phyloP scores from a whole-genome alignment of 1,139 yeast species.

The Kluyveromyces marxianus region DNA sequence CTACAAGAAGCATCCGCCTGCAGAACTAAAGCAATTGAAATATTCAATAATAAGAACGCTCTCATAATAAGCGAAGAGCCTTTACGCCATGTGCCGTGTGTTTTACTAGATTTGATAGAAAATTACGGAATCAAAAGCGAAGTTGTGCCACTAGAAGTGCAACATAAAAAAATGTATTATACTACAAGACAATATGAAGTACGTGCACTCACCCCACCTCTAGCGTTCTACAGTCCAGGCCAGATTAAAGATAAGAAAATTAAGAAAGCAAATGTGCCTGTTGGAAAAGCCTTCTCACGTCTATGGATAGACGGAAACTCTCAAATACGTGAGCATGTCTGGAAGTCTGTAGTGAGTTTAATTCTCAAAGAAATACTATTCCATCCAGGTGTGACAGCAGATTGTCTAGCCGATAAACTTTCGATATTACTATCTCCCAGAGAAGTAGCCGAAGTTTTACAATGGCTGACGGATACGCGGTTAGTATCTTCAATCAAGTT shows the following conservation, averaged over 20 bases:
- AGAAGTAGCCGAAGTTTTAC: constrained; percentile 46
- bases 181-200: constrained; percentile 28
- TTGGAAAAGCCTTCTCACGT: constrained; percentile 55
- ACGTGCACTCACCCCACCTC: constrained; percentile 26
- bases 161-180: constrained; percentile 22
- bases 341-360: constrained; percentile 50
- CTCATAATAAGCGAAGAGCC: constrained; percentile 25
- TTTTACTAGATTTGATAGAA: constrained; percentile 21
- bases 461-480: constrained; percentile 49
- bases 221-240: constrained; percentile 12
- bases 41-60: constrained; percentile 20
- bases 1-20: constrained; percentile 17
- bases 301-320: constrained; percentile 71
- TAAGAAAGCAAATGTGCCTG: constrained; percentile 35
- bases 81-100: constrained; percentile 20
- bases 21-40: constrained; percentile 14
- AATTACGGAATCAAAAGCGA: constrained; percentile 13
- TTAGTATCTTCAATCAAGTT: constrained; percentile 35
- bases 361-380: constrained; percentile 45
- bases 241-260: constrained; percentile 5
- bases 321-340: constrained; percentile 47
- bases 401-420: constrained; percentile 34
- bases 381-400: constrained; percentile 57
- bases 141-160: constrained; percentile 19
- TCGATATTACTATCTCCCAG: constrained; percentile 37